Evolutionary conservation across 2,329 filamentous ascomycete genomes (phyloP), one percentile per base, ranked within the genome.

Genomic region (Cercospora zeina): DNA sequence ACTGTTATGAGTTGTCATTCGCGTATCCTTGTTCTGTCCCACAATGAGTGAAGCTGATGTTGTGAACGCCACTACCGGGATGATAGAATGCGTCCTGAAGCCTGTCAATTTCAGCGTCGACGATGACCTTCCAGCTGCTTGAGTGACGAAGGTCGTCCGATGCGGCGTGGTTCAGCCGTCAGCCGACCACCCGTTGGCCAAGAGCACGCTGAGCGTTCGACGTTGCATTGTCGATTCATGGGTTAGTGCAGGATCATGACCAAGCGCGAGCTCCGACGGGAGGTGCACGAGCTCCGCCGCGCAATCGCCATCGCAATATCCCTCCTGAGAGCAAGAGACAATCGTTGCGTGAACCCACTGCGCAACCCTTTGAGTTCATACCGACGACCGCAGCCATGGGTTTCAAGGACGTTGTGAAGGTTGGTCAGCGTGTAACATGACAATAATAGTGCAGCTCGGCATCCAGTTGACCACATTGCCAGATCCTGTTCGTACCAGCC

Each of bases 401-500:
- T 37, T 69, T 71, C 58, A 45, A 68, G 11, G 66, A 68, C 45
- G 64, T 72, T 7, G 54, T 70, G 59, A 71, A 72, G 57, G 71
- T 71, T 57, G 13, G 58, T 53, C 49, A 16, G 19, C 5, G 6
- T 53, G 49, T 14, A 13, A 27, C 24, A 31, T 34, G 49, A 47
- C n/a, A 3, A 16, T 54, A 6, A 16, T 57, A 21, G 51, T 42
- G 34, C 21, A n/a, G n/a, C n/a, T n/a, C n/a, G 27, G n/a, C 47
- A 37, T 14, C 31, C 58, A 61, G 62, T 58, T 60, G 30, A 60
- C 55, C 31, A 6, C 21, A 34, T 2, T 21, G 8, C 49, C 62
- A 81, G 79, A 76, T 74, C 54, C 71, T 81, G 65, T 70, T 80
- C 69, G 61, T 79, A n/a, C 79, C 79, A n/a, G 76, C 78, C 66